Conservation (phyloP, 257 asterid species). For the Nicotiana knightiana region DNA sequence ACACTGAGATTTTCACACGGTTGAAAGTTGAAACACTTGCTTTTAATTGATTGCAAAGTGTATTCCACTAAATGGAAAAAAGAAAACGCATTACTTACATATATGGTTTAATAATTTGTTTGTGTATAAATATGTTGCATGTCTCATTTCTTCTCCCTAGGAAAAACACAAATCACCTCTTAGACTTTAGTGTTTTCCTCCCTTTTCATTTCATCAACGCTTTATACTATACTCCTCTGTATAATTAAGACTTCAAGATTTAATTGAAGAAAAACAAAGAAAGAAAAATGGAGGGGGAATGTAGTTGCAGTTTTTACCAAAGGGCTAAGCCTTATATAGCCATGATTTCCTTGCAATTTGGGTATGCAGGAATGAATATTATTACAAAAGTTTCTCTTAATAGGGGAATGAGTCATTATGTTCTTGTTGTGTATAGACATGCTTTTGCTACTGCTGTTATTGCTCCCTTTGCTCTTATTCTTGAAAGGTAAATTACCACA, state of each 20-base stretch:
- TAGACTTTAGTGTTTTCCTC: slow-evolving; percentile 49
- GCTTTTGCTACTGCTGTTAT: slow-evolving; percentile 93
- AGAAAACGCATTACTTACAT: neutral
- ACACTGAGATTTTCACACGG: neutral
- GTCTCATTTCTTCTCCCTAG: slow-evolving; percentile 31
- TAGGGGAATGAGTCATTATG: slow-evolving; percentile 91
- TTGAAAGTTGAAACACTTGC: neutral
- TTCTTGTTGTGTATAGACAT: slow-evolving; percentile 76
- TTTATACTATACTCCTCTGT: neutral
- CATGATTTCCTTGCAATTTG: slow-evolving; percentile 77
- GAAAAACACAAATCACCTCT: slow-evolving; percentile 38
- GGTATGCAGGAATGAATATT: slow-evolving; percentile 94
- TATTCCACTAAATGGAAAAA: slow-evolving; percentile 2
- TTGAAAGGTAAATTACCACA: slow-evolving; percentile 49
- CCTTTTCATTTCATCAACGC: neutral
- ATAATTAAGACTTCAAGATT: neutral
- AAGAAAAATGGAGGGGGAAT: slow-evolving; percentile 46
- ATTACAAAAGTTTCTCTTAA: slow-evolving; percentile 89
- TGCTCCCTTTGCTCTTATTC: slow-evolving; percentile 85
- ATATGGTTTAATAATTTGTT: neutral
- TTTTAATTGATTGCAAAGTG: slow-evolving; percentile 6
- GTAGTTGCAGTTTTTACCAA: slow-evolving; percentile 37
- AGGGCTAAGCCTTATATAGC: slow-evolving; percentile 84
- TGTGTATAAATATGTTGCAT: slow-evolving; percentile 44
- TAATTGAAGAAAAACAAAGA: neutral